Conservation (phyloP, 805 yeast species). For the Wickerhamiella occidentalis region DNA sequence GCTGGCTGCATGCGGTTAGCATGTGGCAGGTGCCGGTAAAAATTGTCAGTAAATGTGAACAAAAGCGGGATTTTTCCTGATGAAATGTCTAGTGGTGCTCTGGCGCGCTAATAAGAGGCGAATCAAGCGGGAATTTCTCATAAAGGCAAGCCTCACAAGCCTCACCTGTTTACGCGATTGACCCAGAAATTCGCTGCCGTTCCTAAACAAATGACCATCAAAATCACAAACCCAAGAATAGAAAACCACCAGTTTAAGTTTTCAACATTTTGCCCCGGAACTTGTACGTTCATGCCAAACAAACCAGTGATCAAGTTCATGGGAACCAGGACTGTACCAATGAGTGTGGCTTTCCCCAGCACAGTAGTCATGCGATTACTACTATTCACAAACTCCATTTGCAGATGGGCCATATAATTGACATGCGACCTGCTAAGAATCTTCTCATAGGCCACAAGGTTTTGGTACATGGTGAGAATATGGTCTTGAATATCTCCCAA, state of each 20-base stretch:
- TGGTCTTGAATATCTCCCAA: conserved; percentile 96
- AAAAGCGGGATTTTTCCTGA: no score
- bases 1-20: neutral
- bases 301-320: conserved; percentile 81
- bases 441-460: conserved; percentile 78
- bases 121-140: no score
- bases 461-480: conserved; percentile 90
- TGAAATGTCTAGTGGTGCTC: no score
- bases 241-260: conserved; percentile 57
- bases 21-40: no score
- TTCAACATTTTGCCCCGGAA: conserved; percentile 53
- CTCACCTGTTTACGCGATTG: neutral
- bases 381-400: conserved; percentile 80
- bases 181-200: conserved; percentile 29
- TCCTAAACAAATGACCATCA: conserved; percentile 32
- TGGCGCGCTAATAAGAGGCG: no score
- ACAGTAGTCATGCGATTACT: conserved; percentile 77
- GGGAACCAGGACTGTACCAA: conserved; percentile 86
- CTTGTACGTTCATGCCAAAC: conserved; percentile 88
- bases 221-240: conserved; percentile 42
- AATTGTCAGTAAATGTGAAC: no score
- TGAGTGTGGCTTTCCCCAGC: conserved; percentile 74
- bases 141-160: no score
- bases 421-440: conserved; percentile 85
- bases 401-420: conserved; percentile 84